Conservation (phyloP, 1,139 yeast species). For the Taphrina flavorubra region DNA sequence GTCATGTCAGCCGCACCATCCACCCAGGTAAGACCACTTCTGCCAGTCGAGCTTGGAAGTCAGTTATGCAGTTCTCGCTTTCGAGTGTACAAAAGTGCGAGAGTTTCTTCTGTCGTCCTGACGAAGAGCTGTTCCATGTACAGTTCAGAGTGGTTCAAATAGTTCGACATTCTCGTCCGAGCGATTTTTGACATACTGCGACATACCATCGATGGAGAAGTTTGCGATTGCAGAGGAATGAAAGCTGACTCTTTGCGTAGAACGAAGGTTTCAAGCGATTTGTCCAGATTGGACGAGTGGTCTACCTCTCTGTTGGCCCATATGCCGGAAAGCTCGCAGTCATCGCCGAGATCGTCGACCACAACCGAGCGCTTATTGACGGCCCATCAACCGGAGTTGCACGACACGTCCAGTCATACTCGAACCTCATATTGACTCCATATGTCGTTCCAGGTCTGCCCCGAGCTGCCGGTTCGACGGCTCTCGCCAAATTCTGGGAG, state of each 20-base stretch:
- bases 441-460: constrained; percentile 81
- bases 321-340: constrained; percentile 83
- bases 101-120: not conserved
- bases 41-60: constrained; percentile 28
- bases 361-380: constrained; percentile 95
- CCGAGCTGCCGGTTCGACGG: constrained; percentile 90
- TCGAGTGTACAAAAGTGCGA: not conserved
- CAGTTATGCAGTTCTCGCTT: constrained; percentile 6
- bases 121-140: not conserved
- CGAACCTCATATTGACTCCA: constrained; percentile 91
- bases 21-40: constrained; percentile 26
- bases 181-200: constrained; percentile 11
- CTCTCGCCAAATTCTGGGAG: constrained; percentile 91
- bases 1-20: constrained; percentile 17
- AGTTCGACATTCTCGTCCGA: constrained; percentile 1
- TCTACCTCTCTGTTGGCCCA: constrained; percentile 78
- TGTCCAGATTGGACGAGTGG: constrained; percentile 99
- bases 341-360: constrained; percentile 98
- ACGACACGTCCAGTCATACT: constrained; percentile 90
- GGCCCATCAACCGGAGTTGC: constrained; percentile 88
- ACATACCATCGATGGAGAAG: constrained; percentile 35
- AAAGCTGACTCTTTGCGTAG: constrained; percentile 1
- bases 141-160: constrained; percentile 12
- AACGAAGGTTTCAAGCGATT: constrained; percentile 62
- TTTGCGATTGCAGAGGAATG: constrained; percentile 8